These are phyloP conservation scores for Kwoniella bestiolae DNA, from an alignment of 768 basidiomycete genomes.

Conservation along the genomic window DNA sequence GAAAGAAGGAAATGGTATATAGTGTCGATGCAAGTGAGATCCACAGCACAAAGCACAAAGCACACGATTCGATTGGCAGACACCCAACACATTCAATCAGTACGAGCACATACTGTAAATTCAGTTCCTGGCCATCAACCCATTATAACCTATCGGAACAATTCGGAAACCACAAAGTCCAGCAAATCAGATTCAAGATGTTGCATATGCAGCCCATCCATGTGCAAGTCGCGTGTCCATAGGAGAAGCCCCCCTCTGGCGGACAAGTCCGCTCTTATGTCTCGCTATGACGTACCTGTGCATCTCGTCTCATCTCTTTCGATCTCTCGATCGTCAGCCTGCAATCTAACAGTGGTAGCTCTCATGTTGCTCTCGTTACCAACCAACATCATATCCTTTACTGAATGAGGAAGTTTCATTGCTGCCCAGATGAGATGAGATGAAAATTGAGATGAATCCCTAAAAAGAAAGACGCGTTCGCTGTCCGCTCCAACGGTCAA, in stretches of 20 bases:
- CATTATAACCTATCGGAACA: conserved; percentile 9
- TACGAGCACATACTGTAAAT: background rate
- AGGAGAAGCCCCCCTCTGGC: too few species aligned
- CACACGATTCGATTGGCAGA: conserved; percentile 8
- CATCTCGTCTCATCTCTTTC: too few species aligned
- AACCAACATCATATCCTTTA: background rate
- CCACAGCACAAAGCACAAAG: background rate
- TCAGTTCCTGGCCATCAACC: conserved; percentile 4
- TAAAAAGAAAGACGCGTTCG: background rate
- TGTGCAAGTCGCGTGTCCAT: background rate
- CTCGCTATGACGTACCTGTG: conserved; percentile 11
- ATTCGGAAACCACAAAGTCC: conserved; percentile 4
- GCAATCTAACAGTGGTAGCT: background rate
- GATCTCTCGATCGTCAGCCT: conserved; percentile 12
- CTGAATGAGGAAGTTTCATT: background rate
- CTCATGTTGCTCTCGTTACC: background rate
- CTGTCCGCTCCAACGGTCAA: background rate
- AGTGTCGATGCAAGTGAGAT: background rate
- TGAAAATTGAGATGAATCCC: background rate
- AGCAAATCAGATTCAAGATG: conserved; percentile 16
- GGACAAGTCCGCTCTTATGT: too few species aligned
- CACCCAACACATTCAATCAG: background rate
- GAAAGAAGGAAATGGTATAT: background rate
- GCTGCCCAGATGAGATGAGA: background rate
- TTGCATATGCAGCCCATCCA: conserved; percentile 2